Percentiles rank a stretch among this genome's conserved stretches.
Evolutionary conservation across 164 flowering plant genomes (phyloP).

Genomic region (Liquidambar formosana): DNA sequence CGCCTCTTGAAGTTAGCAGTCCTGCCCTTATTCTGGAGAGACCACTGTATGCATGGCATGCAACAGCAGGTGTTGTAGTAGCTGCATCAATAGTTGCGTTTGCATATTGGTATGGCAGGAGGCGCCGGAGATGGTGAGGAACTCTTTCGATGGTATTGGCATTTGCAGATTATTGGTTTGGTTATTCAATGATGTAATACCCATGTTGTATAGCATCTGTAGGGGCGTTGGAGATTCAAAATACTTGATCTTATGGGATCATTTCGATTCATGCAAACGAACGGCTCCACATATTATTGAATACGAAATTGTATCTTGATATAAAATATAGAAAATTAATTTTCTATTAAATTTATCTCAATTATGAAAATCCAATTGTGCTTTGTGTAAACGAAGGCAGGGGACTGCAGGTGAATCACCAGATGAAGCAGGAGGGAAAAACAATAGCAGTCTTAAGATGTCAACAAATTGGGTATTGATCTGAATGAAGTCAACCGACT

Average conservation of each 20-base stretch:
- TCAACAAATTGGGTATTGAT: no score
- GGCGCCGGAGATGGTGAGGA: constrained; percentile 76
- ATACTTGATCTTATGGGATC: constrained; percentile 11
- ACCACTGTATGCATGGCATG: constrained; percentile 73
- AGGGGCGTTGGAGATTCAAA: constrained; percentile 9
- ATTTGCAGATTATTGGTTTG: background rate
- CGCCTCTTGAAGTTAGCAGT: constrained; percentile 13
- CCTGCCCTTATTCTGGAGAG: constrained; percentile 36
- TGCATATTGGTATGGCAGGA: constrained; percentile 92
- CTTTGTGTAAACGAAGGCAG: no score
- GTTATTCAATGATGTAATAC: constrained; percentile 13
- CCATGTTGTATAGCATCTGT: constrained; percentile 28
- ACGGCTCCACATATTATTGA: background rate
- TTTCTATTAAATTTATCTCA: no score
- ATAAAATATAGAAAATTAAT: background rate
- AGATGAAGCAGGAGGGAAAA: no score
- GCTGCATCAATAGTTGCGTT: constrained; percentile 83
- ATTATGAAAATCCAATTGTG: no score
- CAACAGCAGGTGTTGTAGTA: constrained; percentile 70
- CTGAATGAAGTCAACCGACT: no score
- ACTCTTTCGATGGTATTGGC: background rate
- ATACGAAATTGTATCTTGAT: background rate
- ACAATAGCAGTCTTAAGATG: no score
- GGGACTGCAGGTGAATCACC: no score
- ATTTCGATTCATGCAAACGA: constrained; percentile 17